Base-by-base conservation (phyloP, 768 basidiomycete genomes). In the Tremella fuciformis region DNA sequence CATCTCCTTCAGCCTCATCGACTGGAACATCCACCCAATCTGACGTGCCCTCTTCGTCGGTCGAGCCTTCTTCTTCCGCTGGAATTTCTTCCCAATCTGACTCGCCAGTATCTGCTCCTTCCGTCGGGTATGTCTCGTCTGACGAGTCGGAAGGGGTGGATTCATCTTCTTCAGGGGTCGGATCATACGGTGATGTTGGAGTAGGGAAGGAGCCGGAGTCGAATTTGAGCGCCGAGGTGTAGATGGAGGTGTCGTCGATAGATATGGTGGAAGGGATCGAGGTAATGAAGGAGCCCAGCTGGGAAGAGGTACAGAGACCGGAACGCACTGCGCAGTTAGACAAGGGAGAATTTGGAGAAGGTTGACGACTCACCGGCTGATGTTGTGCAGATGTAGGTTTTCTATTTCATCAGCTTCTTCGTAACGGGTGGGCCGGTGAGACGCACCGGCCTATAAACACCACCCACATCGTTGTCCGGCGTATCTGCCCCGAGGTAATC, bases 361-460 rank as follows among this genome's bases (percentile, higher is more conserved):
- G n/a, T n/a, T n/a, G n/a, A n/a, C 1, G 13, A 47, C 65, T 50
- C 24, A 70, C 65, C 63, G 15, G 71, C 71, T 11, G 75, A 85
- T 1, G 89, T 84, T 1, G 94, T 98, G 78, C 96, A 99, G 25
- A 99, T 83, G 67, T 91, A 99, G 21, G 88, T 89, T 79, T 87
- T 90, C 91, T 97, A 34, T 79, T 66, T n/a, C 9, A 49, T 51
- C 40, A 46, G 53, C 44, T 9, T 48, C 53, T 19, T 21, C 19
- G 25, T 38, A 48, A 51, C 58, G 65, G 25, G 6, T 34, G 58
- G 37, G 48, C 38, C 19, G 44, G 64, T 59, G 16, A 73, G 64
- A 59, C 62, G 50, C 19, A 68, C 73, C 58, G 69, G 69, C 7
- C 64, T 49, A 22, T 65, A 61, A 15, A 53, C 61, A 41, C 60